Base-by-base conservation (phyloP, 345 rosid genomes). In the Syzygium oleosum region DNA sequence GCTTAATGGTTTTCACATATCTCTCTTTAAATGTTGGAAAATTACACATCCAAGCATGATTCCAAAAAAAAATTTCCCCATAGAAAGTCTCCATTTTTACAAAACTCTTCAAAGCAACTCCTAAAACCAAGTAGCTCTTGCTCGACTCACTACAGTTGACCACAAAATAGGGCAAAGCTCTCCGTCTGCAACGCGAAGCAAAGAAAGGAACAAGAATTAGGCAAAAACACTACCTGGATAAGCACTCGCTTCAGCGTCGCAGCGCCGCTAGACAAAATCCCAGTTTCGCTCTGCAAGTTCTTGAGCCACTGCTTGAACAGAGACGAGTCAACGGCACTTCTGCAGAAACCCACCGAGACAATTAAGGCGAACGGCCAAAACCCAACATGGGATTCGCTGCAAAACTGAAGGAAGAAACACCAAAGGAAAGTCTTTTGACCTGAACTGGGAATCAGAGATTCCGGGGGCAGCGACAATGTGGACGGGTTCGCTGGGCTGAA, bases 291-390 rank as follows among this genome's bases (percentile, higher is more conserved):
- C 91, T 95, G 96, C 95, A 97, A 87, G 87, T 94, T 97, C 87
- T 90, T 91, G 52, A 97, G 89, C 99, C 99, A 97, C 79, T 93
- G 97, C 91, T 87, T 93, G 90, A 97, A 96, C 91, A 97, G 88
- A 53, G 93, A 93, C 68, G 97, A 96, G 21, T 93, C 98, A n/a
- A 95, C 88, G 22, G 97, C 99, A 52, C 68, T 86, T 92, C 98
- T 97, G 90, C 85, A 79, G 63, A 21, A 41, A n/a, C 25, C 53
- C 68, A 68, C 55, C 15, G 17, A 51, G 51, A 54, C n/a, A 65
- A 49, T 27, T 10, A 51, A 9, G 51, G 12, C 25, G 27, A 59
- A 5, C 84, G n/a, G 21, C 53, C 12, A 12, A 19, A 34, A 73
- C 54, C 51, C 34, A 63, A 46, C 38, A 87, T 2, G 16, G 63